Evolutionary conservation across 1,139 yeast genomes (phyloP).

Genomic region (Taphrina communis): DNA sequence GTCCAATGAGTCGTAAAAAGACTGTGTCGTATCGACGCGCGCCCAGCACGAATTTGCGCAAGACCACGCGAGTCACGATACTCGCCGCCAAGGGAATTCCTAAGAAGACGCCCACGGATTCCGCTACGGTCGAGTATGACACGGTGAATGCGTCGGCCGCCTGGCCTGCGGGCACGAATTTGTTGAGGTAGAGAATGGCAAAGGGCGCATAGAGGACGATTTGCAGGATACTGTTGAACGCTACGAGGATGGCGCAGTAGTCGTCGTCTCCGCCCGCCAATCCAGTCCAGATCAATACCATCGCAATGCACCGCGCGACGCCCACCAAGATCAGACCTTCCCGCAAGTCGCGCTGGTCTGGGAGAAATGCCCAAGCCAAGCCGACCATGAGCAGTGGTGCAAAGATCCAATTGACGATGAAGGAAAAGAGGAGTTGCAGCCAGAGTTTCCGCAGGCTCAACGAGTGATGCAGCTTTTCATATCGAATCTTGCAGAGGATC

Average conservation of each 20-base stretch:
- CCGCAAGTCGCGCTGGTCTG: constrained; percentile 59
- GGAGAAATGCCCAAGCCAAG: constrained; percentile 62
- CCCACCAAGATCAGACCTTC: constrained; percentile 66
- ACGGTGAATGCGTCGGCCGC: constrained; percentile 46
- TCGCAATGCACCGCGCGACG: constrained; percentile 66
- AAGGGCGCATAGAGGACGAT: constrained; percentile 63
- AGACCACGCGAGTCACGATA: constrained; percentile 54
- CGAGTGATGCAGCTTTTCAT: constrained; percentile 55
- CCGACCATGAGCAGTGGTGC: constrained; percentile 67
- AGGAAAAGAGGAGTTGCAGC: constrained; percentile 55
- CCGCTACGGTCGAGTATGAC: constrained; percentile 57
- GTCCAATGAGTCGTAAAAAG: constrained; percentile 56
- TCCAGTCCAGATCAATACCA: constrained; percentile 66
- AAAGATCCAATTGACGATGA: constrained; percentile 62
- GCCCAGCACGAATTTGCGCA: constrained; percentile 45
- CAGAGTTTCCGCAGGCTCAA: constrained; percentile 49
- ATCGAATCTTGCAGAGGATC: constrained; percentile 61
- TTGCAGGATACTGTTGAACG: constrained; percentile 62
- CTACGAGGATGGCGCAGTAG: constrained; percentile 62
- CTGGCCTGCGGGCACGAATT: constrained; percentile 45
- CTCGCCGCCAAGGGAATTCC: constrained; percentile 64
- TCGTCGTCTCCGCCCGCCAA: constrained; percentile 62
- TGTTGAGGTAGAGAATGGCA: constrained; percentile 55
- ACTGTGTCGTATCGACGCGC: constrained; percentile 50
- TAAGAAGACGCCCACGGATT: constrained; percentile 61